phyloP scores from a whole-genome alignment of 108 stramenopile genomes.

The Cyclostephanos invisitatus region DNA sequence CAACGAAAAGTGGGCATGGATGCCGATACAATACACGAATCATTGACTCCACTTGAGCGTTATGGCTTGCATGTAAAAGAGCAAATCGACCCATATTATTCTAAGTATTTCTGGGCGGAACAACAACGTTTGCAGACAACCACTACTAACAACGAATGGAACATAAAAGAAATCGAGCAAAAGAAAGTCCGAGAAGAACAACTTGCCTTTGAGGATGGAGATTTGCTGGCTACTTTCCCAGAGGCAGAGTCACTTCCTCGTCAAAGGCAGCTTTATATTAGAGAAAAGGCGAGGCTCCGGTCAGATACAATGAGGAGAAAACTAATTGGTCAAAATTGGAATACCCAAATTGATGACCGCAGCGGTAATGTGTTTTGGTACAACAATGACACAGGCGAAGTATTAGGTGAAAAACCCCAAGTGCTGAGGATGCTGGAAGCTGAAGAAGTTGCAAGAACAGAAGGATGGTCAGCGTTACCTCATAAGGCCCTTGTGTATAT shows the following conservation, averaged over 20 bases:
- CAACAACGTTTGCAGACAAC: slow-evolving; percentile 49
- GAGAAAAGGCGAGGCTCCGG: slow-evolving; percentile 75
- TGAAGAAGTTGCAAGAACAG: slow-evolving; percentile 44
- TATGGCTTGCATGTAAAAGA: slow-evolving; percentile 75
- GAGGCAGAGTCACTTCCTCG: slow-evolving; percentile 69
- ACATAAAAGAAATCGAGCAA: slow-evolving; percentile 74
- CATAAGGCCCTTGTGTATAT: slow-evolving; percentile 58
- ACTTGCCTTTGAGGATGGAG: slow-evolving; percentile 74
- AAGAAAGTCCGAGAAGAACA: slow-evolving; percentile 71
- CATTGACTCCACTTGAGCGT: slow-evolving; percentile 73
- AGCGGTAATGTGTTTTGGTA: slow-evolving; percentile 72
- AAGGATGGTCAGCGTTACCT: slow-evolving; percentile 68
- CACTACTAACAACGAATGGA: slow-evolving; percentile 58
- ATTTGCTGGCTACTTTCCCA: slow-evolving; percentile 76
- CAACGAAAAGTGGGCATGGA: slow-evolving; percentile 87
- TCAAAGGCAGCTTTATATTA: slow-evolving; percentile 71
- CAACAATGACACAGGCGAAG: slow-evolving; percentile 89
- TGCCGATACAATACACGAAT: slow-evolving; percentile 68
- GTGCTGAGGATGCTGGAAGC: slow-evolving; percentile 72
- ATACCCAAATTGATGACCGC: slow-evolving; percentile 50
- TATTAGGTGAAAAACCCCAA: slow-evolving; percentile 72
- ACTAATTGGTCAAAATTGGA: slow-evolving; percentile 83
- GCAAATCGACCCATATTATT: slow-evolving; percentile 78
- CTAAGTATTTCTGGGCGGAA: slow-evolving; percentile 66
- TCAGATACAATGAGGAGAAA: slow-evolving; percentile 71